Conservation (phyloP, 768 basidiomycete genomes). For the Rhodotorula babjevae region DNA sequence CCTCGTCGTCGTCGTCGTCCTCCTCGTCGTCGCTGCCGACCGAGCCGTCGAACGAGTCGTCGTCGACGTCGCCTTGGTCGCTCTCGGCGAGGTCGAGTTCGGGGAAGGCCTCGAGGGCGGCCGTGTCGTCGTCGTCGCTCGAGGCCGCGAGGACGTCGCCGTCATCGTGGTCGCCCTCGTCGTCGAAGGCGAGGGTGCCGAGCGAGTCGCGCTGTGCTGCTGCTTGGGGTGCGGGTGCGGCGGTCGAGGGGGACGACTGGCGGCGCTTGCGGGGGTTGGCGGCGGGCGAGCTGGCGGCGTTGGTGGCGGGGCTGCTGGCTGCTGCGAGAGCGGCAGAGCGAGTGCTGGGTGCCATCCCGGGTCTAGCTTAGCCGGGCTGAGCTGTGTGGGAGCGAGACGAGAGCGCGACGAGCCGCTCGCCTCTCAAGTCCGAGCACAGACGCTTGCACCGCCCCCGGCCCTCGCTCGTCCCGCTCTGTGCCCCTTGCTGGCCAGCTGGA, state of each 20-base stretch:
- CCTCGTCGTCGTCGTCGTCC: constrained; percentile 38
- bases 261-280: constrained; percentile 22
- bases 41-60: constrained; percentile 45
- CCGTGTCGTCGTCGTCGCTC: constrained; percentile 3
- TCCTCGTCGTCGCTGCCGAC: constrained; percentile 46
- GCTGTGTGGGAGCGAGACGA: no score
- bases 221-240: neutral
- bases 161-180: constrained; percentile 26
- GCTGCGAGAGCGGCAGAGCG: no score
- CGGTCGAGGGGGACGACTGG: constrained; percentile 3
- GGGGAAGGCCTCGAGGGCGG: constrained; percentile 35
- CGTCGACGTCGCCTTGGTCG: constrained; percentile 49
- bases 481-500: no score
- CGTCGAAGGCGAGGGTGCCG: constrained; percentile 35
- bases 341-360: no score
- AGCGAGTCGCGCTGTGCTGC: neutral
- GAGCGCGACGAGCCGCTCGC: no score
- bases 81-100: constrained; percentile 39
- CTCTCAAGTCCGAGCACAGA: no score
- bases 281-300: neutral
- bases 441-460: no score
- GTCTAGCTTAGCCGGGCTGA: no score
- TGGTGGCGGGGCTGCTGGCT: no score
- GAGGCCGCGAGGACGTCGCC: constrained; percentile 12
- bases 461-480: no score